Base-by-base conservation (phyloP, 176 grass and related monocot genomes). In the Eleusine coracana region DNA sequence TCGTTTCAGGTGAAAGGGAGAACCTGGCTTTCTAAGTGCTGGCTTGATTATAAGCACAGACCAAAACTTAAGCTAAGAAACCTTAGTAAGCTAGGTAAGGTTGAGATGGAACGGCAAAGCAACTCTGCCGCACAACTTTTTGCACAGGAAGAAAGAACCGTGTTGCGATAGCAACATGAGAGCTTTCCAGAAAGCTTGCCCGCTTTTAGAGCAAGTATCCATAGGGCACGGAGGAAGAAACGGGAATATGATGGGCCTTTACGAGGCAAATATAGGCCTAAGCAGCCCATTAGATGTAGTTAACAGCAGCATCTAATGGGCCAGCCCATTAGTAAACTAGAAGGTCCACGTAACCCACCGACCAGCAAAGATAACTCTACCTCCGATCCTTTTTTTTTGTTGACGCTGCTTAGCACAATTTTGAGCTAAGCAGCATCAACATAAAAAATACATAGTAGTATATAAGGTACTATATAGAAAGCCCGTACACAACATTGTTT, bases 81-180 rank as follows among this genome's bases (percentile, higher is more conserved):
- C 5, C 13, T 21, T 51, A 17, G 10, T 4, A 69, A n/a, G n/a
- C 9, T 31, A 45, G 38, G n/a, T 25, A 62, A 39, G 42, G 67
- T 51, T 71, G 70, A 16, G 64, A 65, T 73, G 56, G 10, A 50
- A 29, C 20, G 14, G 2, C 25, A 1, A 45, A 36, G 70, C 16
- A 36, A 54, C 34, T 31, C 6, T 62, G 45, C 10, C 38, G 17
- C 10, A 6, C 29, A 72, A 23, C 42, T 34, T 80, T 70, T 64
- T 54, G 63, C 71, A 55, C 18, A 6, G 14, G 3, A 0, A 23
- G 8, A 21, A 20, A 49, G 46, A 71, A 58, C 48, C 15, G 86
- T 40, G 27, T 18, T 41, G 31, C 42, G 70, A 80, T 63, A 85
- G 70, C 41, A 87, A 78, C 29, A 55, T 20, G 41, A 36, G 56